Percentiles rank a stretch among this genome's conserved stretches.
phyloP scores from a whole-genome alignment of 441 rosid genomes.

The Adansonia gregorii region DNA sequence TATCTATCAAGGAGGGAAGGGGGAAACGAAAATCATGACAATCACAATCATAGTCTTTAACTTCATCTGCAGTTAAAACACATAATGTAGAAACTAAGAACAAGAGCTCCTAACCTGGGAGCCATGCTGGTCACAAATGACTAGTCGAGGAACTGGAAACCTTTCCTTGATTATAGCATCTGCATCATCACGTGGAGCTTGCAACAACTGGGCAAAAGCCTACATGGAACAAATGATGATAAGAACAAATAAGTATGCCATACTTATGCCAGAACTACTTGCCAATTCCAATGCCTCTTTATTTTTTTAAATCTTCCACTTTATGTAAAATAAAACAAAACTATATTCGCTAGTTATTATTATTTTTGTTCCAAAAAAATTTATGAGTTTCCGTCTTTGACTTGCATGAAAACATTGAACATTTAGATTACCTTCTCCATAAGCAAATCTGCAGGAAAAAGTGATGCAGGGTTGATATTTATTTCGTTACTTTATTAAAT shows the following conservation, averaged over 20 bases:
- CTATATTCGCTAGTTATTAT: background rate
- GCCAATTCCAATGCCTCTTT: background rate
- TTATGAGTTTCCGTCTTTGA: background rate
- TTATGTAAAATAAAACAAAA: background rate
- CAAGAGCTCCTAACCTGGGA: constrained; percentile 66
- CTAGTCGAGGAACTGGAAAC: constrained; percentile 90
- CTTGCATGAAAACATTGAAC: constrained; percentile 1
- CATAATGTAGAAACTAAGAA: background rate
- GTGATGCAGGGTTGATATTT: background rate
- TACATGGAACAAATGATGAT: constrained; percentile 34
- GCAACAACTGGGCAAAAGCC: constrained; percentile 79
- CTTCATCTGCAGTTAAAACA: background rate
- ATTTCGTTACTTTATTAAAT: background rate
- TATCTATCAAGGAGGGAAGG: background rate
- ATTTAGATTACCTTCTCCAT: background rate
- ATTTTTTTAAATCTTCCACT: background rate
- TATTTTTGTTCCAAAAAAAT: background rate
- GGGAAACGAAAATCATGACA: background rate
- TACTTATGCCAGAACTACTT: background rate
- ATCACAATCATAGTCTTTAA: background rate
- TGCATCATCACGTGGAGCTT: constrained; percentile 70
- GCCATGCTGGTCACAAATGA: constrained; percentile 89
- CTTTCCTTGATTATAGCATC: constrained; percentile 68
- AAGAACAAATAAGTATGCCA: background rate
- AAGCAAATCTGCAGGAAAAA: constrained; percentile 15